Evolutionary conservation across 2,329 filamentous ascomycete genomes (phyloP).

Genomic region (Coniochaeta hoffmannii): DNA sequence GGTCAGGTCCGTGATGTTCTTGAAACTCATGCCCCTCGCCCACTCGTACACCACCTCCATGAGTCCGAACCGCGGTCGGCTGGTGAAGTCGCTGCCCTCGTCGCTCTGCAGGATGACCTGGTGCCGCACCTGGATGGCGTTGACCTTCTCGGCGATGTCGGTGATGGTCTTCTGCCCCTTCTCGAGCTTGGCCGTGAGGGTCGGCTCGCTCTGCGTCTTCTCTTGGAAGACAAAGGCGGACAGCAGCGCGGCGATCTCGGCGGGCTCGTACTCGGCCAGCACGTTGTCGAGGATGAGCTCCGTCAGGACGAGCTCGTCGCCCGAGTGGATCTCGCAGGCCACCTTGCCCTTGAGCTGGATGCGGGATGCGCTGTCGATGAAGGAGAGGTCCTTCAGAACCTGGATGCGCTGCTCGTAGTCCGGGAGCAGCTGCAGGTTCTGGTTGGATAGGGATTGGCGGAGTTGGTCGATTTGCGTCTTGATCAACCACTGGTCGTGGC

Average conservation of each 20-base stretch:
- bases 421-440: constrained; percentile 89
- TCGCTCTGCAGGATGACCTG: constrained; percentile 89
- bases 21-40: constrained; percentile 97
- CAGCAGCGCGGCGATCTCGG: constrained; percentile 90
- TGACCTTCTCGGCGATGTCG: constrained; percentile 85
- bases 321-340: constrained; percentile 95
- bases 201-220: constrained; percentile 78
- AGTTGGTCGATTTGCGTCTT: constrained; percentile 87
- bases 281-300: constrained; percentile 96
- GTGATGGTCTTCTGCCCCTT: constrained; percentile 80
- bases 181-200: constrained; percentile 73
- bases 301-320: constrained; percentile 91
- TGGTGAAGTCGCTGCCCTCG: constrained; percentile 88
- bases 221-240: constrained; percentile 97
- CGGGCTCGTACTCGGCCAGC: constrained; percentile 87
- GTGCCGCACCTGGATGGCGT: constrained; percentile 77
- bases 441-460: constrained; percentile 85
- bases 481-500: constrained; percentile 93
- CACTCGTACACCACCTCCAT: constrained; percentile 99
- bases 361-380: constrained; percentile 78
- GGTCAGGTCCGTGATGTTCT: constrained; percentile 91
- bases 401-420: constrained; percentile 94
- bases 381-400: constrained; percentile 84
- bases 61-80: constrained; percentile 79
- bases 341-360: constrained; percentile 98